Evolutionary conservation across 1,284 basidiomycete genomes (phyloP).

Genomic region (Ganoderma lucidum): DNA sequence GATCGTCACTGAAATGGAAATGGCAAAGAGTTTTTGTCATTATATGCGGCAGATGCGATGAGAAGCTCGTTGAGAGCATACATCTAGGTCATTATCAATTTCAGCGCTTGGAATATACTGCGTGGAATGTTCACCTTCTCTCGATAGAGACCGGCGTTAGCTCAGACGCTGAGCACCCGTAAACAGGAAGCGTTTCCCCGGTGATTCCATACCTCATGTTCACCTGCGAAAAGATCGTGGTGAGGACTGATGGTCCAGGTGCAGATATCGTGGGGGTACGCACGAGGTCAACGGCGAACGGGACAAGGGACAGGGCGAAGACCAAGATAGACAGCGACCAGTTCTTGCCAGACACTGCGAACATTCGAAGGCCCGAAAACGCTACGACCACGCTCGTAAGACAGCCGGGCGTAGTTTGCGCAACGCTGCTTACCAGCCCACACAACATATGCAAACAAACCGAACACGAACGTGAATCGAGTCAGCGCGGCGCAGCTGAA

Average conservation of each 20-base stretch:
- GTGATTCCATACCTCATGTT: background rate
- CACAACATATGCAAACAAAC: background rate
- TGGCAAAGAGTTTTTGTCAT: background rate
- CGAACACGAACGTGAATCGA: background rate
- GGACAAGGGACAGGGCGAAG: constrained; percentile 7
- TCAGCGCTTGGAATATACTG: background rate
- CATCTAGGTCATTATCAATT: background rate
- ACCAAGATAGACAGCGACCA: constrained; percentile 4
- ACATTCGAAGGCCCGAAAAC: constrained; percentile 18
- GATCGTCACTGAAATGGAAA: background rate
- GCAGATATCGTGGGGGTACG: background rate
- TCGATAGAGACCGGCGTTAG: background rate
- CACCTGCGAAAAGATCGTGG: background rate
- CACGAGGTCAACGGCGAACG: constrained; percentile 10
- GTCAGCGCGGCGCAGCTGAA: background rate
- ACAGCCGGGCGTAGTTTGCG: background rate
- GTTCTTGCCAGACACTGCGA: constrained; percentile 12
- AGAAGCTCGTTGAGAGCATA: background rate
- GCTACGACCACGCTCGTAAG: background rate
- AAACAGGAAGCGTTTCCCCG: background rate
- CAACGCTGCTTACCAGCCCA: background rate
- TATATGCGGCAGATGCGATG: background rate
- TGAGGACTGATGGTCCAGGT: background rate
- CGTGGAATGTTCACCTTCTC: background rate
- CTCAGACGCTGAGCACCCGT: background rate